Percentiles rank a stretch among this genome's conserved stretches.
Conservation (phyloP, 2,329 filamentous ascomycete genomes). For the Sporothrix euskadiensis region DNA sequence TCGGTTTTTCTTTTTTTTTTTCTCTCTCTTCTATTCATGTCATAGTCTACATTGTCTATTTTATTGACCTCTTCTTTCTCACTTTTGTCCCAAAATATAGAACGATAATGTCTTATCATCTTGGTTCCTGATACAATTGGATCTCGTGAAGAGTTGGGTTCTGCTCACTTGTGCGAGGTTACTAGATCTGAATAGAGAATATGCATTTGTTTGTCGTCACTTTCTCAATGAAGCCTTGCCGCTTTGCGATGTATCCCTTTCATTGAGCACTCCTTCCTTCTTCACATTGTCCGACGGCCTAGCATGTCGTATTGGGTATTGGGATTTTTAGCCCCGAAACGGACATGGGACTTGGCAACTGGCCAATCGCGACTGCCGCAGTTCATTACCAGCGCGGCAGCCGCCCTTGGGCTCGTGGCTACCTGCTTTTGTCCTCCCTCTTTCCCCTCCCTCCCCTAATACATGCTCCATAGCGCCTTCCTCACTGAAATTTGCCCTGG, state of each 20-base stretch:
- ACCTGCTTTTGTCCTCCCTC: not conserved
- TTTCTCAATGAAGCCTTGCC: not conserved
- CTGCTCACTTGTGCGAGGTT: not conserved
- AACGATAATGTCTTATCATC: not conserved
- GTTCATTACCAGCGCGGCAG: not conserved
- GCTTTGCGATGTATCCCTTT: not conserved
- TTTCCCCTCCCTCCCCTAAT: not conserved
- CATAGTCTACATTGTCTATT: not conserved
- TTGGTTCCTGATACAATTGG: not conserved
- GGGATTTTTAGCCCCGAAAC: not conserved
- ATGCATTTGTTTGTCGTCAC: not conserved
- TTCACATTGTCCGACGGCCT: not conserved
- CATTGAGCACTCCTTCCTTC: not conserved
- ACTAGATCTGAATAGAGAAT: not conserved
- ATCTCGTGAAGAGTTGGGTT: not conserved
- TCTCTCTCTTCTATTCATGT: not conserved
- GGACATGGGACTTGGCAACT: conserved; percentile 7
- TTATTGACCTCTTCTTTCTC: not conserved
- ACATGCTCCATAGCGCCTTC: not conserved
- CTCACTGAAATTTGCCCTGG: not conserved
- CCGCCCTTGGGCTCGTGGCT: not conserved
- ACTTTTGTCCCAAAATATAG: not conserved
- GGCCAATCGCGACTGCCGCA: conserved; percentile 18
- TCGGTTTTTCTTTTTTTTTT: not conserved
- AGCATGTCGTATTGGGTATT: not conserved